A percentile compares a stretch with the other conserved stretches of the same genome.
These are phyloP conservation scores for Eucalyptus albens DNA, from an alignment of 345 rosid species.

Conservation along the genomic window DNA sequence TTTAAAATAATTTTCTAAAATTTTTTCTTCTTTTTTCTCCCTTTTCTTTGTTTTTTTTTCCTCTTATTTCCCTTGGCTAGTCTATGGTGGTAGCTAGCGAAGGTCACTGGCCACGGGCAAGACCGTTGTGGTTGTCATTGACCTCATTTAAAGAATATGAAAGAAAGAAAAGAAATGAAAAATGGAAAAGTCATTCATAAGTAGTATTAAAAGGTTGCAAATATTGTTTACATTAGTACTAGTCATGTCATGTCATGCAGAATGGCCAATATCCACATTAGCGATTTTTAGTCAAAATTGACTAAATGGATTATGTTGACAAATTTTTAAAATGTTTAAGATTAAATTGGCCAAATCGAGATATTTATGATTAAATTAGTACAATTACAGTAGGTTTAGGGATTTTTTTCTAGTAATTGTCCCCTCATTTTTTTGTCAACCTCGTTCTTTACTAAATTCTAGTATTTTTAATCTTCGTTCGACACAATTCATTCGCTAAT, in stretches of 20 bases:
- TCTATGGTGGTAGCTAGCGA: fast-evolving
- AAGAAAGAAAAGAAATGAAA: neutral
- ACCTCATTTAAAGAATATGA: neutral
- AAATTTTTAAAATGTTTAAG: neutral
- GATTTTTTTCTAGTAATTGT: neutral
- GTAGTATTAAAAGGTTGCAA: neutral
- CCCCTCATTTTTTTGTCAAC: neutral
- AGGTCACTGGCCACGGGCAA: fast-evolving
- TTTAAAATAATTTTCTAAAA: neutral
- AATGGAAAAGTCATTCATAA: neutral
- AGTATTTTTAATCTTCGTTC: neutral
- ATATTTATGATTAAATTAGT: neutral
- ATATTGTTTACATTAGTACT: fast-evolving
- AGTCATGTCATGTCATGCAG: fast-evolving
- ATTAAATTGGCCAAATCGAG: fast-evolving
- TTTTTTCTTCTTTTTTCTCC: neutral
- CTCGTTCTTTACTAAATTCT: neutral
- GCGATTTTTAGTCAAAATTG: neutral
- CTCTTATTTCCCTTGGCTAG: neutral
- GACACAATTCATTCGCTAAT: neutral
- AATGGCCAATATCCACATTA: fast-evolving
- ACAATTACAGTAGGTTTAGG: neutral
- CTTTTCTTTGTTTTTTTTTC: neutral
- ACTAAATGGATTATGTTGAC: fast-evolving
- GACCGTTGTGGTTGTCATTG: fast-evolving